Evolutionary conservation across 2,329 filamentous ascomycete species (phyloP), one percentile per base, ranked within the genome.

Genomic region (Penicillium occitanis): DNA sequence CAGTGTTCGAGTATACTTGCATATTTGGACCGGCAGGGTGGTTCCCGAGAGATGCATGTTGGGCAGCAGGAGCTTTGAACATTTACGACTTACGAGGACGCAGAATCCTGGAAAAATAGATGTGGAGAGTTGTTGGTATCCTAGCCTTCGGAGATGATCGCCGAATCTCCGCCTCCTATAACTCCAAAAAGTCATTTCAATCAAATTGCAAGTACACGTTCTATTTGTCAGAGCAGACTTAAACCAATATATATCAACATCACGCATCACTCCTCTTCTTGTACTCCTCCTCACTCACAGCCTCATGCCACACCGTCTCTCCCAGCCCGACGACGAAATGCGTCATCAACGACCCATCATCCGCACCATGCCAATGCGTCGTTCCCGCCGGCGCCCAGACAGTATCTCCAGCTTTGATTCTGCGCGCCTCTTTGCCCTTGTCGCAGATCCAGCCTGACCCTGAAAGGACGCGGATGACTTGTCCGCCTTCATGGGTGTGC

Each of bases 291-390:
- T 50, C 19, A 10, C 30, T 44, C 37, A 61, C 58, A 30, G 35
- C 58, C 10, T 61, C 58, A 61, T 46, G 58, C 58, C 58, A 61
- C 5, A 40, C 22, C 19, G 58, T 46, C 42, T 48, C 30, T 35
- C 42, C 58, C 11, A 61, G 14, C 2, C 40, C 40, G 35, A 61
- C 40, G 14, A 46, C 58, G 46, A 61, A 61, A 28, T 48, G 42
- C 7, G 59, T 61, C 59, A 48, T 61, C 1, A 44, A 17, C 28
- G 37, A 30, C 2, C 58, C 58, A 30, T 42, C 42, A 46, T 61
- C 58, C 7, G 58, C 58, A n/a, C 58, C 58, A 42, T 61, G 37
- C 58, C 58, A 61, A 25, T 61, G 58, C 30, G 58, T 46, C 8
- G 58, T 61, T 30, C 58, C 58, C 5, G 58, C 37, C 17, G 58